Percentiles rank a stretch among this genome's conserved stretches.
Conservation (phyloP, 495 filamentous ascomycete genomes). For the Talaromyces wortmannii region DNA sequence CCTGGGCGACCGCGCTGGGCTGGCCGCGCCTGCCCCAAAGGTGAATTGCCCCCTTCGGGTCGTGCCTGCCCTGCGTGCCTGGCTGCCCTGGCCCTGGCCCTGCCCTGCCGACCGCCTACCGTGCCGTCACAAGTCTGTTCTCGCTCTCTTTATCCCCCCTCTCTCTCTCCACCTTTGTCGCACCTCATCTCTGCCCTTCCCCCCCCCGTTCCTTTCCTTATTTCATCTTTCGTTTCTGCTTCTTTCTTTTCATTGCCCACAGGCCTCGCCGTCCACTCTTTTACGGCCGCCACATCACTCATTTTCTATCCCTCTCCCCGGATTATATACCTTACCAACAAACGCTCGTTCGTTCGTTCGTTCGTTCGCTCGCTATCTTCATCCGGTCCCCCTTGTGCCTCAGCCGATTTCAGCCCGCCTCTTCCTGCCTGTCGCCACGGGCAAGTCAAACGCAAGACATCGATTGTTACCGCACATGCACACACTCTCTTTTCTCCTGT, state of each 20-base stretch:
- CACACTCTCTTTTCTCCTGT: not conserved
- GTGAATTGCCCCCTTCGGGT: too few species aligned
- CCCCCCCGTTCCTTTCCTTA: not conserved
- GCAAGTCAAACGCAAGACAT: not conserved
- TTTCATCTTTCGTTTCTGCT: constrained; percentile 1
- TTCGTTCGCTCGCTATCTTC: too few species aligned
- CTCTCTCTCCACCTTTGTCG: not conserved
- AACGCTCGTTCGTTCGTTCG: not conserved
- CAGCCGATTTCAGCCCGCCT: not conserved
- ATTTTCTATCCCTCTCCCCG: not conserved
- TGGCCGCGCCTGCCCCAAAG: too few species aligned
- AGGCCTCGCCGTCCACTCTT: constrained; percentile 7
- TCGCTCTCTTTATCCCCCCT: not conserved
- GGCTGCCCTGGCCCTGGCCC: too few species aligned
- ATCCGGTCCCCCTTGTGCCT: too few species aligned
- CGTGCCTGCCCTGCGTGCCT: too few species aligned
- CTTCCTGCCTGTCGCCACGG: not conserved
- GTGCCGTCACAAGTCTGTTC: not conserved
- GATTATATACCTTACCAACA: not conserved
- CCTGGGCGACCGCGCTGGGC: too few species aligned
- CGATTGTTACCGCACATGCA: not conserved
- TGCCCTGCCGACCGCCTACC: too few species aligned
- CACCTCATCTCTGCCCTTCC: not conserved
- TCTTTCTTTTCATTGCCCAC: not conserved
- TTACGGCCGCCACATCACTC: constrained; percentile 7